phyloP scores from a whole-genome alignment of 2,329 filamentous ascomycete genomes.

The Exophiala sp. region DNA sequence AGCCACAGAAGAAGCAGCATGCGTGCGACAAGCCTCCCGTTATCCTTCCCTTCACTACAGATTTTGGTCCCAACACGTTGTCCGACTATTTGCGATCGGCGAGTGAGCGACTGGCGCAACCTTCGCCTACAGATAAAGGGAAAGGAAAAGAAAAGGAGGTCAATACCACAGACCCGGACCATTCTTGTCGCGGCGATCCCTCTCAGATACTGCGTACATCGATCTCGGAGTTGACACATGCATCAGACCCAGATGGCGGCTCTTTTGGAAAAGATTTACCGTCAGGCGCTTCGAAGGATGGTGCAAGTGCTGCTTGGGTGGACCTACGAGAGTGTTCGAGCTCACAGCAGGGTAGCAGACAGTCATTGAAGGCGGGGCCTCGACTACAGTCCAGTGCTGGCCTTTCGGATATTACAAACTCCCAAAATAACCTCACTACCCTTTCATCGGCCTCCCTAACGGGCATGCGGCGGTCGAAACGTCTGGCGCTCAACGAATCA shows the following conservation, averaged over 20 bases:
- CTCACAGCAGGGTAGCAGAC: neutral
- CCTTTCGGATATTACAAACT: neutral
- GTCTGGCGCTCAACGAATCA: constrained; percentile 2
- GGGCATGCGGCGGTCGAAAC: constrained; percentile 8
- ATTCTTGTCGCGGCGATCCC: neutral
- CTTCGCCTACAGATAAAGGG: constrained; percentile 7
- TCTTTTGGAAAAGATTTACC: neutral
- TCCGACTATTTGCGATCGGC: constrained; percentile 17
- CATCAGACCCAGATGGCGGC: neutral
- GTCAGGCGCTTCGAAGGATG: neutral
- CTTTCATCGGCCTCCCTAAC: neutral
- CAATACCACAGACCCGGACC: neutral
- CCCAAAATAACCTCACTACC: neutral
- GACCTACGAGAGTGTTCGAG: neutral
- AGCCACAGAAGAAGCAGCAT: neutral
- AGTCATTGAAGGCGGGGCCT: neutral
- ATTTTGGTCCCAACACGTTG: constrained; percentile 23
- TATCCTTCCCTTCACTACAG: constrained; percentile 17
- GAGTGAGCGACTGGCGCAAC: constrained; percentile 10
- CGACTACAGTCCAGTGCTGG: neutral
- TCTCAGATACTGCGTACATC: neutral
- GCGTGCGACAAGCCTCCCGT: neutral
- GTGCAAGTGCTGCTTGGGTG: too few relatives aligned
- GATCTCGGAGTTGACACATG: neutral
- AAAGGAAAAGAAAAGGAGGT: constrained; percentile 16